These are phyloP conservation scores for Claviceps sp. DNA, from an alignment of 2,329 filamentous ascomycete genomes.

Conservation along the genomic window DNA sequence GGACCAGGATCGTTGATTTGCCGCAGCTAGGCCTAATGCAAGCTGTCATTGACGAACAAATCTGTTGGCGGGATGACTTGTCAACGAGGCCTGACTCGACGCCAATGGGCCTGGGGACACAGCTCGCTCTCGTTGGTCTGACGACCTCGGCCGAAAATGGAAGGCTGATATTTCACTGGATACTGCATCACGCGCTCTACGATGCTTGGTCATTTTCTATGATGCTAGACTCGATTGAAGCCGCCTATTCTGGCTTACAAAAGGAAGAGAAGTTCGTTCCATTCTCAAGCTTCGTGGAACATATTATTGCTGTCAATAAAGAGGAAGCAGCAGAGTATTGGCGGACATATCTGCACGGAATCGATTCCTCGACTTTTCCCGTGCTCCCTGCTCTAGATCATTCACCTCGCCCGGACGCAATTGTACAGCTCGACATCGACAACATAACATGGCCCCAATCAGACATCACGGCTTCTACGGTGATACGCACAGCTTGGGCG, in stretches of 20 bases:
- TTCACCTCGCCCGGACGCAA: constrained; percentile 30
- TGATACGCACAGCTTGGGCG: constrained; percentile 30
- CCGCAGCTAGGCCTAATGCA: constrained; percentile 27
- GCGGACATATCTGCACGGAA: neutral
- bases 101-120: constrained; percentile 24
- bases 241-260: constrained; percentile 7
- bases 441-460: neutral
- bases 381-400: constrained; percentile 24
- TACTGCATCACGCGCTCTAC: constrained; percentile 37
- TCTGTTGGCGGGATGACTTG: constrained; percentile 15
- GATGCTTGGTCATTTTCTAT: constrained; percentile 33
- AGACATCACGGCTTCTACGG: constrained; percentile 13
- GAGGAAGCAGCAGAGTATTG: neutral
- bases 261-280: too few relatives aligned
- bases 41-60: constrained; percentile 23
- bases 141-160: constrained; percentile 18
- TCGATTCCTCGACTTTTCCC: constrained; percentile 20
- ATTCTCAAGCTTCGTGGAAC: constrained; percentile 21
- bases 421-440: constrained; percentile 11
- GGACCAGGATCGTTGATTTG: constrained; percentile 32
- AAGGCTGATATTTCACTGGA: constrained; percentile 19
- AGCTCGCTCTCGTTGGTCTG: constrained; percentile 26
- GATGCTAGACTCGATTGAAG: constrained; percentile 21
- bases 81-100: neutral
- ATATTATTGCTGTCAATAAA: neutral